These are phyloP conservation scores for Thelephora terrestris DNA, from an alignment of 1,284 basidiomycete species.

Conservation along the genomic window DNA sequence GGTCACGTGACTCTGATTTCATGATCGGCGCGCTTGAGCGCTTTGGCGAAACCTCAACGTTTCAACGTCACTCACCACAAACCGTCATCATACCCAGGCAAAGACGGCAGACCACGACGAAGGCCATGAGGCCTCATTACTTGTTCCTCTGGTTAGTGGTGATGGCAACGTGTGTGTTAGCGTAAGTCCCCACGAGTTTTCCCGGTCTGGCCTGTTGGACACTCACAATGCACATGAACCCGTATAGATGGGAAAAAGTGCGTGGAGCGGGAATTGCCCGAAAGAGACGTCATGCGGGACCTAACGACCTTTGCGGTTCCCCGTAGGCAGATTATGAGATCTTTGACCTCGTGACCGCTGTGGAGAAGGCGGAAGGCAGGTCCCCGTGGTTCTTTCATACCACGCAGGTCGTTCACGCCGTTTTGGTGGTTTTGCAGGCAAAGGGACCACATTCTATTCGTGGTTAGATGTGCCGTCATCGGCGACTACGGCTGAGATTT, in stretches of 20 bases:
- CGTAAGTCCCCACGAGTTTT: constrained; percentile 27
- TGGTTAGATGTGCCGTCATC: constrained; percentile 67
- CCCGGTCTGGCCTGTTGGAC: not conserved
- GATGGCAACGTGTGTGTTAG: constrained; percentile 33
- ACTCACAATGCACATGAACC: not conserved
- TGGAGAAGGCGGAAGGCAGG: constrained; percentile 75
- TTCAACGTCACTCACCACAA: not conserved
- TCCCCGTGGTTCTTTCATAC: not conserved
- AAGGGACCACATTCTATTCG: constrained; percentile 85
- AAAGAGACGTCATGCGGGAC: not conserved
- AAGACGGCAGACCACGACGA: not conserved
- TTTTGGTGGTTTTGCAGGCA: constrained; percentile 34
- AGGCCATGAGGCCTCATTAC: constrained; percentile 31
- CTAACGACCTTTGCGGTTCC: constrained; percentile 4
- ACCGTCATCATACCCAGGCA: not conserved
- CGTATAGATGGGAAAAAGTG: constrained; percentile 59
- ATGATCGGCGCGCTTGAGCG: constrained; percentile 3
- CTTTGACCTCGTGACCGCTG: constrained; percentile 84
- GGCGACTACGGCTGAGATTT: constrained; percentile 66
- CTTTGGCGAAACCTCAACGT: not conserved
- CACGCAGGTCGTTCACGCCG: constrained; percentile 1
- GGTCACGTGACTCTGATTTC: not conserved
- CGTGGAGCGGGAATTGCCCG: constrained; percentile 8
- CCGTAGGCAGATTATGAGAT: constrained; percentile 85
- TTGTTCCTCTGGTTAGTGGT: constrained; percentile 31